Evolutionary conservation across 192 early-diverging fungal species (phyloP).

Genomic region (Umbelopsis sp.): DNA sequence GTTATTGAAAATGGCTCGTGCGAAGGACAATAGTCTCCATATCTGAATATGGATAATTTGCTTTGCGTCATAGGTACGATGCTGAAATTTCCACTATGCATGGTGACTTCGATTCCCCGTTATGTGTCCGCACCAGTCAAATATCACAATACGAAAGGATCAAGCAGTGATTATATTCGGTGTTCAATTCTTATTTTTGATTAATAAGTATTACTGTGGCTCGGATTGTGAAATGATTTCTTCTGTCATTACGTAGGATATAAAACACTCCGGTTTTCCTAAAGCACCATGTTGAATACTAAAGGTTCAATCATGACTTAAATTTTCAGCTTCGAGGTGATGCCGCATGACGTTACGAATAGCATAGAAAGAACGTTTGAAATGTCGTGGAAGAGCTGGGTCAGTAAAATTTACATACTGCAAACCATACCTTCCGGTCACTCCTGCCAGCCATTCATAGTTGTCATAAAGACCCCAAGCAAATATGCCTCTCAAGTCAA

Average conservation of each 20-base stretch:
- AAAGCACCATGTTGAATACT: no score
- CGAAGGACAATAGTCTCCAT: no score
- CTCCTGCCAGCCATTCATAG: neutral
- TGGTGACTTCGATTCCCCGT: no score
- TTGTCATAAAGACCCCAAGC: neutral
- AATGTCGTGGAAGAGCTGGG: neutral
- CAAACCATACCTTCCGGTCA: conserved; percentile 1
- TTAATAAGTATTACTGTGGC: neutral
- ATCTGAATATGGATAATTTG: no score
- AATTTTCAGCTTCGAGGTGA: conserved; percentile 9
- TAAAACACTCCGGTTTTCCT: no score
- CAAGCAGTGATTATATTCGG: no score
- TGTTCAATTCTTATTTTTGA: no score
- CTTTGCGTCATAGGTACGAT: no score
- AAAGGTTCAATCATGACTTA: neutral
- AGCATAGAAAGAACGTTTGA: neutral
- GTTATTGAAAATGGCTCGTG: no score
- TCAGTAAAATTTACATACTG: conserved; percentile 15
- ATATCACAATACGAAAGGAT: no score
- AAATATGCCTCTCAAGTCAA: conserved; percentile 4
- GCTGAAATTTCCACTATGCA: no score
- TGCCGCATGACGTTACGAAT: conserved; percentile 1
- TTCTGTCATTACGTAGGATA: neutral
- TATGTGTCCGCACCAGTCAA: no score
- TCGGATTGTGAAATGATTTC: neutral